A percentile compares a stretch with the other conserved stretches of the same genome.
Evolutionary conservation across 108 stramenopile species (phyloP).

Genomic region (Asterionellopsis glacialis): DNA sequence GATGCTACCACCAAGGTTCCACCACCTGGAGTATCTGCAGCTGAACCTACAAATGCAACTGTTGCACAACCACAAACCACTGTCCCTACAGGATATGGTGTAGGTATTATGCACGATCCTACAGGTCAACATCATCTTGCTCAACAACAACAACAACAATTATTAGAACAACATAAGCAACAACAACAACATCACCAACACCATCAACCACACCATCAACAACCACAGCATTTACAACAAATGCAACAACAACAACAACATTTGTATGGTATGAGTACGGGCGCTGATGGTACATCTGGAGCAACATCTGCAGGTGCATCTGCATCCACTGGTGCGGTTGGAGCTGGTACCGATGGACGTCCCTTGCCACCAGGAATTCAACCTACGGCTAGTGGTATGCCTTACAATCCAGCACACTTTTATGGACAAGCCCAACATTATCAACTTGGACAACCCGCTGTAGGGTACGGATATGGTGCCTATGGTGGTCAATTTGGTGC

Average conservation of each 20-base stretch:
- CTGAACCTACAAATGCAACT: constrained; percentile 9
- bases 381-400: constrained; percentile 35
- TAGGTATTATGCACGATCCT: constrained; percentile 27
- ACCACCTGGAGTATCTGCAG: constrained; percentile 34
- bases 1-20: constrained; percentile 8
- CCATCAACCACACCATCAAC: no score
- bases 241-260: constrained; percentile 31
- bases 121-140: no score
- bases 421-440: constrained; percentile 59
- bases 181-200: not conserved
- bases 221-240: constrained; percentile 31
- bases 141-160: no score
- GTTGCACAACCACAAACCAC: constrained; percentile 31
- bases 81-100: constrained; percentile 44
- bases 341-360: constrained; percentile 7
- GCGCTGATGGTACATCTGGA: constrained; percentile 9
- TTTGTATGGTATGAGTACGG: constrained; percentile 27
- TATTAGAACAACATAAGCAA: constrained; percentile 11
- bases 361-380: constrained; percentile 76
- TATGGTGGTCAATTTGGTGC: constrained; percentile 64
- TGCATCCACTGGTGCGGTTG: constrained; percentile 18
- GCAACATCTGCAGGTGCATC: constrained; percentile 25
- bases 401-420: constrained; percentile 59
- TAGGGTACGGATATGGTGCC: constrained; percentile 49
- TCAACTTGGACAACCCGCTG: constrained; percentile 61